These are phyloP conservation scores for Fistulifera solaris DNA, from an alignment of 108 stramenopile species.

Conservation along the genomic window DNA sequence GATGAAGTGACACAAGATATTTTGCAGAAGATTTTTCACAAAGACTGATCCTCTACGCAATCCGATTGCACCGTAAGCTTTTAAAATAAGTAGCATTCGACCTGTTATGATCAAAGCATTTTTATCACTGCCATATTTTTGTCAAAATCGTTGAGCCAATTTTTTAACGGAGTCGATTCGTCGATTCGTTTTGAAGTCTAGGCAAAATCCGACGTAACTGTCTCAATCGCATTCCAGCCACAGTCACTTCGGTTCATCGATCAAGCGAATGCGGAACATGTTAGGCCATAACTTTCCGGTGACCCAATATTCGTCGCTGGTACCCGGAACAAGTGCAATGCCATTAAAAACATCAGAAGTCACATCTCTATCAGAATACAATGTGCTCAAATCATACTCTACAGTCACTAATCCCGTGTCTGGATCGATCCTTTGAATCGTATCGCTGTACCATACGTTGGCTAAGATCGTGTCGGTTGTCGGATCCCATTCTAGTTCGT, in stretches of 20 bases:
- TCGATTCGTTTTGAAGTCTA: no score
- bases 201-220: no score
- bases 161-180: no score
- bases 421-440: constrained; percentile 54
- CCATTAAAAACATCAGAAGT: constrained; percentile 67
- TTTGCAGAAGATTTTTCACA: constrained; percentile 3
- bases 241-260: neutral
- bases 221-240: no score
- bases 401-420: constrained; percentile 37
- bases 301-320: constrained; percentile 41
- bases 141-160: no score
- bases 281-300: constrained; percentile 72
- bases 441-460: constrained; percentile 66
- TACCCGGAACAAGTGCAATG: constrained; percentile 37
- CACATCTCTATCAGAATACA: constrained; percentile 13
- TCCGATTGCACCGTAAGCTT: no score
- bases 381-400: constrained; percentile 44
- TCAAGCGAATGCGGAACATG: constrained; percentile 55
- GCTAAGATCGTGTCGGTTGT: constrained; percentile 39
- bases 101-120: no score
- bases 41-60: no score
- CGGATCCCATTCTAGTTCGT: constrained; percentile 68
- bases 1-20: neutral
- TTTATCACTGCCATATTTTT: no score
- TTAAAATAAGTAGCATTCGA: no score